Evolutionary conservation across 805 yeast species (phyloP), one percentile per base, ranked within the genome.

Genomic region (Phaffomyces opuntiae): DNA sequence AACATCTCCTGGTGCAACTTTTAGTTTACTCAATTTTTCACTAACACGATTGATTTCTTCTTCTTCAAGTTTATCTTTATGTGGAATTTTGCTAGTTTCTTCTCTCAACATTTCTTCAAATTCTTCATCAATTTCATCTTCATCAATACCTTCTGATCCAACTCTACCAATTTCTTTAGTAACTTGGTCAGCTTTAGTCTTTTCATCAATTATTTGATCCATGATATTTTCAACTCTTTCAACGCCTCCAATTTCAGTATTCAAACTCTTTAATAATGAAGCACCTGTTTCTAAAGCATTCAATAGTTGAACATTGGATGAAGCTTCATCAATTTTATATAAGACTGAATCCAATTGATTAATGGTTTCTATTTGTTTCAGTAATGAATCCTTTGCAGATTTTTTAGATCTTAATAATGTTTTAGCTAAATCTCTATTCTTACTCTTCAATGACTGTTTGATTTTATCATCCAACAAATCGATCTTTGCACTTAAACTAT

Each of bases 271-370:
- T 32, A 75, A 59, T 17, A 70, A 56, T 9, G 54, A 53, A 5
- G 65, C 58, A 21, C 75, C 67, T 16, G 63, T 59, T 43, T 61
- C 57, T 19, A 75, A 49, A 3, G 73, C 70, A 16, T 56, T 59
- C 8, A 70, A 43, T 7, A 74, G 52, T 19, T 66, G 61, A 31
- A 61, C 58, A 51, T 73, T 73, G 11, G 69, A 69, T 11, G 67
- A 53, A 5, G 78, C 70, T 42, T 64, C 61, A 52, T 75, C 75
- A 40, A 75, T 65, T 47, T 70, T 68, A 45, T 53, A 57, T 43
- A 69, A 53, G 2, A 74, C 61, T 7, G 62, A 52, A 40, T 63
- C 66, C 19, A 75, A 56, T 47, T 72, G 74, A 36, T 58, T 62
- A 11, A 62, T 54, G 36, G 66, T 59, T 6, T 51, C 55, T 26